Evolutionary conservation across 192 early-diverging fungal species (phyloP), one percentile per base, ranked within the genome.

Genomic region (Coemansia guatemalensis): DNA sequence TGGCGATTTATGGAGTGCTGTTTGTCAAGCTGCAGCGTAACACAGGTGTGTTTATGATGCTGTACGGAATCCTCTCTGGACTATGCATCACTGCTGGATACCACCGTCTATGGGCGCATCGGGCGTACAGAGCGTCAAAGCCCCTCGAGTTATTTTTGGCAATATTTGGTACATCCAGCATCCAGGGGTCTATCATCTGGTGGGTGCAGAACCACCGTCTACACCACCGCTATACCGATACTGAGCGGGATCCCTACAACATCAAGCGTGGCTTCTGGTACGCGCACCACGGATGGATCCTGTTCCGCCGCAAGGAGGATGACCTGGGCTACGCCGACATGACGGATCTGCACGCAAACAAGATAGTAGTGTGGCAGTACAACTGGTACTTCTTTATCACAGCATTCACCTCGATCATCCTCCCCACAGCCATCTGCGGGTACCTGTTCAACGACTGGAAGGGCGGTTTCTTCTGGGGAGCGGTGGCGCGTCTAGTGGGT

Each of bases 51-150:
- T 82, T 75, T 39, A 27, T 75, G 73, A 27, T 73, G n/a, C 47
- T 75, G 11, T 78, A 78, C 53, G 93, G 93, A 65, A 87, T 86
- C 55, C 64, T 86, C 48, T 94, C 92, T 12, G 94, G 92, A 0
- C 73, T 95, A 30, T 94, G 95, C 35, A 90, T 94, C 61, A 94
- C 92, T n/a, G 92, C 90, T 41, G 92, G 92, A 44, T 92, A 94
- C 71, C 92, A 94, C 70, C 86, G 92, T 30, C 78, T 88, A 49
- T 94, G 89, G 89, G 82, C 88, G 26, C 92, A 94, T 75, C 81
- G 88, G 35, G 69, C 91, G 12, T 94, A 92, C 71, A 82, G 64
- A 49, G 90, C 88, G 29, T 83, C 84, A 17, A 66, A 62, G 26
- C 81, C 77, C 1, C 78, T 91, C 63, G 83, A 83, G 59, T 62